These are phyloP conservation scores for Aspergillus intermedius DNA, from an alignment of 2,329 filamentous ascomycete genomes.

Conservation along the genomic window DNA sequence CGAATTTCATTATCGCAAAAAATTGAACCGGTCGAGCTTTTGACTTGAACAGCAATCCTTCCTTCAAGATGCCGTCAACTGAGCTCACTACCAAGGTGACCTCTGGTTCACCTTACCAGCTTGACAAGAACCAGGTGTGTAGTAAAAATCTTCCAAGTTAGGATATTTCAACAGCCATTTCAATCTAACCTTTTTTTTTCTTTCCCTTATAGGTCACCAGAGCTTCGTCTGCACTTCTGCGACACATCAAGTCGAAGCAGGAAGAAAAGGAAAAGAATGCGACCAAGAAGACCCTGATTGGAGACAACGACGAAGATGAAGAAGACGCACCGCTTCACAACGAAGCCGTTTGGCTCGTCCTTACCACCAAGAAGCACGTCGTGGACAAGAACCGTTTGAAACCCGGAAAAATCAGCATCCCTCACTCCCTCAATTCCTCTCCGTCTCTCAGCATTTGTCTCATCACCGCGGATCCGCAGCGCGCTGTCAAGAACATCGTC, in stretches of 20 bases:
- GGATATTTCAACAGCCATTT: not conserved
- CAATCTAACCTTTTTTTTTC: conserved; percentile 5
- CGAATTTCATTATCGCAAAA: conserved; percentile 23
- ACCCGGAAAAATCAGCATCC: conserved; percentile 73
- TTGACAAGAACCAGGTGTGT: conserved; percentile 42
- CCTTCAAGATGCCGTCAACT: conserved; percentile 34
- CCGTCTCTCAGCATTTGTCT: conserved; percentile 68
- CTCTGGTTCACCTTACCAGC: conserved; percentile 42
- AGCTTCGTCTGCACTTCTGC: conserved; percentile 54
- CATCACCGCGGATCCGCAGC: conserved; percentile 76
- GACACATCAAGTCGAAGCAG: conserved; percentile 49
- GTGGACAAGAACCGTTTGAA: conserved; percentile 71
- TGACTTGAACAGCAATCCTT: conserved; percentile 10
- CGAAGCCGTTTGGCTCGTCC: conserved; percentile 54
- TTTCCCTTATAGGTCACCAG: conserved; percentile 44
- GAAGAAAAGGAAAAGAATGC: conserved; percentile 43
- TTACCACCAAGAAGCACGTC: conserved; percentile 62
- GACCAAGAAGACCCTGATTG: conserved; percentile 51
- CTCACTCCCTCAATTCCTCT: conserved; percentile 66
- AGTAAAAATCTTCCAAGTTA: not conserved
- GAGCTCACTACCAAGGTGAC: conserved; percentile 36
- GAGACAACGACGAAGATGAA: conserved; percentile 39
- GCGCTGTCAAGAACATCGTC: conserved; percentile 83
- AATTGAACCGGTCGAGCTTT: conserved; percentile 14
- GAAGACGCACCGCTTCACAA: conserved; percentile 40